Conservation (phyloP, 176 grass and related monocot genomes). For the Metroxylon sagu region DNA sequence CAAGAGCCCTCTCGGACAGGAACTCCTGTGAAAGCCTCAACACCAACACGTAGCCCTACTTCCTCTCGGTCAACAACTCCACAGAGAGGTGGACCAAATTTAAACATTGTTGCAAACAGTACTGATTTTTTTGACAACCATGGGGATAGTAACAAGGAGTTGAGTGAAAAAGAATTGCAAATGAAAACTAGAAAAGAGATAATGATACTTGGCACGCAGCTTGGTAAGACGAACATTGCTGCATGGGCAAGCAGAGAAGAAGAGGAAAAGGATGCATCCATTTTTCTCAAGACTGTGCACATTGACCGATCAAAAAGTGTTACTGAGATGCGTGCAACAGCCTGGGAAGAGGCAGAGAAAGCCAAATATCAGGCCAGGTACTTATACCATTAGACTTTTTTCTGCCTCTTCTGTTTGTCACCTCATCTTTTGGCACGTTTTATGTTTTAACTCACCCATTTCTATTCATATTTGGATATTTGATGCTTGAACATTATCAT, state of each 20-base stretch:
- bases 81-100: slow-evolving; percentile 22
- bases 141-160: slow-evolving; percentile 34
- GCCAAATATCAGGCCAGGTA: slow-evolving; percentile 87
- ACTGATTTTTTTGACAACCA: slow-evolving; percentile 23
- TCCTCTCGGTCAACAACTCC: slow-evolving; percentile 66
- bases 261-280: slow-evolving; percentile 56
- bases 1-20: slow-evolving; percentile 90
- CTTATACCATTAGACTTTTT: not conserved
- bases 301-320: slow-evolving; percentile 47
- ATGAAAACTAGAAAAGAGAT: slow-evolving; percentile 83
- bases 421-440: too few species aligned
- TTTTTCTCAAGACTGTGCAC: slow-evolving; percentile 37
- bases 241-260: slow-evolving; percentile 96
- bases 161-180: slow-evolving; percentile 70
- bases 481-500: not conserved
- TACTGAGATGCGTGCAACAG: slow-evolving; percentile 50
- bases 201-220: slow-evolving; percentile 81
- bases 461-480: too few species aligned
- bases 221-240: slow-evolving; percentile 89
- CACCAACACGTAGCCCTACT: slow-evolving; percentile 49
- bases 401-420: not conserved
- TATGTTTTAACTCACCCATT: too few species aligned
- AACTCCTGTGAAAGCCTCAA: slow-evolving; percentile 63
- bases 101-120: slow-evolving; percentile 7
- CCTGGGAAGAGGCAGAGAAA: slow-evolving; percentile 93